Evolutionary conservation across 202 grass and related monocot genomes (phyloP).

Genomic region (Eragrostis tef): DNA sequence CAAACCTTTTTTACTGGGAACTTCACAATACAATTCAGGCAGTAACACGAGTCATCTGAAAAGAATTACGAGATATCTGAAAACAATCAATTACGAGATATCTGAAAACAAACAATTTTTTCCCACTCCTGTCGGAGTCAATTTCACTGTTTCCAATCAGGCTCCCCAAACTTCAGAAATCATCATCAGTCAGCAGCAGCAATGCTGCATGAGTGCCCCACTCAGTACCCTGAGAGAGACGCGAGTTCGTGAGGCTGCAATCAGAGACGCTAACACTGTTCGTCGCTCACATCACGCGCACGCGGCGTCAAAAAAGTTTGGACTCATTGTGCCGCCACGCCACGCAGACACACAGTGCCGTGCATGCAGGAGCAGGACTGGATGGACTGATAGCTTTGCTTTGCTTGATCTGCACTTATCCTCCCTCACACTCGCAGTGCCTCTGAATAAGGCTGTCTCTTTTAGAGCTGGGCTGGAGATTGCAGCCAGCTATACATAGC

Average conservation of each 20-base stretch:
- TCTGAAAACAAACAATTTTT: too few species aligned
- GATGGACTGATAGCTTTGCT: not conserved
- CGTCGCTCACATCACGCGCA: not conserved
- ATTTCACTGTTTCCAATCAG: too few species aligned
- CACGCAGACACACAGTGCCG: not conserved
- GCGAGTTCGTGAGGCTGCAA: not conserved
- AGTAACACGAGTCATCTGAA: too few species aligned
- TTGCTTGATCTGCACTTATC: conserved; percentile 50
- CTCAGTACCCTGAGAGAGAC: too few species aligned
- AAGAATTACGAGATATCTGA: too few species aligned
- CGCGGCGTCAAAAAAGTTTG: conserved; percentile 25
- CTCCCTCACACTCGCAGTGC: not conserved
- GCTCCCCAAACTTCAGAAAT: too few species aligned
- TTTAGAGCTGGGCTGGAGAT: not conserved
- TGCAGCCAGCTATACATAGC: not conserved
- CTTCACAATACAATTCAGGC: too few species aligned
- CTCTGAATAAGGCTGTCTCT: not conserved
- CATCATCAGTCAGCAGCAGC: not conserved
- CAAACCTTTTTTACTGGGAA: not conserved
- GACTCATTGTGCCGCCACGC: conserved; percentile 12
- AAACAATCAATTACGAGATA: too few species aligned
- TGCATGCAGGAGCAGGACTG: not conserved
- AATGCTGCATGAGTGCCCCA: too few species aligned
- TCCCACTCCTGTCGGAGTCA: too few species aligned
- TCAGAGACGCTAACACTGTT: not conserved